phyloP scores from a whole-genome alignment of 2,329 filamentous ascomycete species.

The Tolypocladium pustulatum region DNA sequence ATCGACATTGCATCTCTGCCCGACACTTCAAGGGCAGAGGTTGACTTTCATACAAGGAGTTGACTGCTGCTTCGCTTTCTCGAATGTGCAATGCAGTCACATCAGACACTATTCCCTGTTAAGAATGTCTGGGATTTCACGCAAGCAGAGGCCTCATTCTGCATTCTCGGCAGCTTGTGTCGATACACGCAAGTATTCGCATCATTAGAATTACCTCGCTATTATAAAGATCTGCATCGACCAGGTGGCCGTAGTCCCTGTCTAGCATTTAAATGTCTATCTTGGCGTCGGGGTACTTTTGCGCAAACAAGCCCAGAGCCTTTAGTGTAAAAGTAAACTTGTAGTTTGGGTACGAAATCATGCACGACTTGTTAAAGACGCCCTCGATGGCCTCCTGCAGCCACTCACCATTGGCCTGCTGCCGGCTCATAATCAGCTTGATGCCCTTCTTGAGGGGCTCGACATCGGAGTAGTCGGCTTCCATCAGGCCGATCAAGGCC shows the following conservation, averaged over 20 bases:
- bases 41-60: no score
- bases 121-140: no score
- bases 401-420: constrained; percentile 89
- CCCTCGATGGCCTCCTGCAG: constrained; percentile 91
- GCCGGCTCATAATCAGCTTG: constrained; percentile 71
- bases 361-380: constrained; percentile 98
- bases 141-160: no score
- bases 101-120: no score
- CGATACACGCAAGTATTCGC: no score
- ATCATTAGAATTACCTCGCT: background rate
- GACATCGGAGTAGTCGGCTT: constrained; percentile 69
- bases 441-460: constrained; percentile 65
- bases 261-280: constrained; percentile 17
- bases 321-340: constrained; percentile 95
- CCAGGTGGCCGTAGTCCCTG: background rate
- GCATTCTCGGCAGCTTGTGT: background rate
- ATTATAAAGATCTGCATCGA: background rate
- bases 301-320: constrained; percentile 81
- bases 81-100: no score
- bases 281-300: constrained; percentile 56
- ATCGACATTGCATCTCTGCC: no score
- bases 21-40: no score
- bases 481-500: constrained; percentile 73
- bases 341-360: constrained; percentile 99
- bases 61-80: no score